These are phyloP conservation scores for Cucumis melo DNA, from an alignment of 306 rosid species.

Conservation along the genomic window DNA sequence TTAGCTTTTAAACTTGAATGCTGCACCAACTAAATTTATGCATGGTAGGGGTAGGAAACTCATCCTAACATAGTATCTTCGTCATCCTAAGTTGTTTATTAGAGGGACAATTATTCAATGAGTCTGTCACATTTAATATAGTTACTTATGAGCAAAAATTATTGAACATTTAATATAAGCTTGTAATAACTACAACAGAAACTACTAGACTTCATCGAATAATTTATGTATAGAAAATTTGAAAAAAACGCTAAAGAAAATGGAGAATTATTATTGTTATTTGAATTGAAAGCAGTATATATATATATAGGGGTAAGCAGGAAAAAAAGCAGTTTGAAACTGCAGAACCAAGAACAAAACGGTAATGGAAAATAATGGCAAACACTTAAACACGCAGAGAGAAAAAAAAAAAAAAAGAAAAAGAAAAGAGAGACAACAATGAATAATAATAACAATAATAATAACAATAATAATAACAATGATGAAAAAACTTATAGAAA, in stretches of 20 bases:
- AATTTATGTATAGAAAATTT: no score
- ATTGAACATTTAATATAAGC: no score
- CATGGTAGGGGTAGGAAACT: background rate
- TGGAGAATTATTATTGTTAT: background rate
- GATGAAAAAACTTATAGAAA: no score
- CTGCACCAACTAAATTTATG: background rate
- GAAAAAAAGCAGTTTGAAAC: background rate
- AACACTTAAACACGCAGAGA: background rate
- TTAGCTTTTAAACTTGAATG: background rate
- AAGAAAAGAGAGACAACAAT: background rate
- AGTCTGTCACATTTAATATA: no score
- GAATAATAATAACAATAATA: background rate
- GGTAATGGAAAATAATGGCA: background rate
- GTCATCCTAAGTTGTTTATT: background rate
- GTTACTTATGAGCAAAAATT: no score
- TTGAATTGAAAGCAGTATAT: background rate
- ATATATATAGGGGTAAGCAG: background rate
- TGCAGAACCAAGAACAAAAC: background rate
- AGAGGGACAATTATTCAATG: no score
- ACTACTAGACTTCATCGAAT: no score
- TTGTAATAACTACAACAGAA: no score
- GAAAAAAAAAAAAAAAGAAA: background rate
- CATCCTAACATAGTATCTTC: background rate
- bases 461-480: background rate
- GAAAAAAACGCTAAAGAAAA: background rate